Evolutionary conservation across 805 yeast species (phyloP), one percentile per base, ranked within the genome.

Genomic region (Pichia ethanolica): DNA sequence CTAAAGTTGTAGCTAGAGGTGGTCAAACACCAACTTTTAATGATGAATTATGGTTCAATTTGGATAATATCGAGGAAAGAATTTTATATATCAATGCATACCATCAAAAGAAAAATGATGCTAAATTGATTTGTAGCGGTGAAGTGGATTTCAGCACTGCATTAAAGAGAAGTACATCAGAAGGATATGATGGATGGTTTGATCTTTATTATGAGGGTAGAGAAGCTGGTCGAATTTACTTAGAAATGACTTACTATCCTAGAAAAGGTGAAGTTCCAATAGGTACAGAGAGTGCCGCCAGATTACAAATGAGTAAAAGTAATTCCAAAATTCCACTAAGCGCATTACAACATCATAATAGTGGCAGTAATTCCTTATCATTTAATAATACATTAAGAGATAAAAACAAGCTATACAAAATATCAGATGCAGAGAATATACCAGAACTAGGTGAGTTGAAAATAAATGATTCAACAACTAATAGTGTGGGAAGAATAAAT

Each of bases 1-100:
- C 97, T 1, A 82, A 81, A 35, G 75, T 88, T 0, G 81, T 86
- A 51, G 76, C 79, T 46, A 71, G 98, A 56, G 99, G 96, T 1
- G 99, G 99, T 2, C 99, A 93, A 63, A 85, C 87, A 5, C 99
- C 99, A 1, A 78, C 73, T 25, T 93, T 97, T 88, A 82, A 87
- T 52, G 81, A 81, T 52, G 89, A 86, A 54, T 71, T 85, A 50
- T 70, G 87, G 56, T 87, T 86, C 60, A 76, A 76, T 37, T 70
- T 88, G 28, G 73, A 81, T 1, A 75, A 86, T 7, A 85, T 82
- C 36, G 72, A 83, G 30, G 79, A 75, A 45, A 84, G 89, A 1
- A 52, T 73, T 0, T 64, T 93, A 68, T 79, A 80, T 53, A 70
- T 93, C 3, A 87, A 86, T 37, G 81, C 89, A 1, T 78, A 89